A percentile compares a stretch with the other conserved stretches of the same genome.
phyloP scores from a whole-genome alignment of 2,329 filamentous ascomycete species.

The Zasmidium angulare region DNA sequence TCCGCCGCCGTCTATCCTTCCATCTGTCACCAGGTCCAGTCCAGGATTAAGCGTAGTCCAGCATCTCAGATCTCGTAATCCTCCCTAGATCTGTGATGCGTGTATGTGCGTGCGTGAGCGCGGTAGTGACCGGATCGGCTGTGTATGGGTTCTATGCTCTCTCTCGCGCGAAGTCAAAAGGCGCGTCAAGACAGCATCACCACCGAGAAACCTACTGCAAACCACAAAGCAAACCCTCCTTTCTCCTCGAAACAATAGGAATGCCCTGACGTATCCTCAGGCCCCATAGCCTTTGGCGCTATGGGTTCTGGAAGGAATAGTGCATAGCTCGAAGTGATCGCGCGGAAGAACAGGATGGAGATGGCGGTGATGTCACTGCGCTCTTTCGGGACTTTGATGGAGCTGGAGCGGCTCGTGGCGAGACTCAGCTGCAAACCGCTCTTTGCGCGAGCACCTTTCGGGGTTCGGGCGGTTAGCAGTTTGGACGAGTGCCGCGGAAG shows the following conservation, averaged over 20 bases:
- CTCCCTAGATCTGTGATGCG: no score
- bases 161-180: not conserved
- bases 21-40: no score
- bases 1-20: no score
- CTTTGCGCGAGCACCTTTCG: no score
- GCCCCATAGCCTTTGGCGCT: not conserved
- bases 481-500: no score
- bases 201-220: not conserved
- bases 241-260: not conserved
- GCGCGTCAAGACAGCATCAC: not conserved
- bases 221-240: not conserved
- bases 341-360: not conserved
- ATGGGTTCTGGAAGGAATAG: not conserved
- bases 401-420: no score
- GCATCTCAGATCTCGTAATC: not conserved
- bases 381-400: not conserved
- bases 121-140: not conserved
- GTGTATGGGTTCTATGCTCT: no score
- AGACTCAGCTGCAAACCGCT: no score
- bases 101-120: not conserved
- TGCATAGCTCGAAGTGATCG: not conserved
- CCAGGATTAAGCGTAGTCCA: not conserved
- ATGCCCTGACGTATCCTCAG: not conserved
- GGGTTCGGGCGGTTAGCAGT: no score
- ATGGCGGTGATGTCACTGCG: not conserved